phyloP scores from a whole-genome alignment of 2,329 filamentous ascomycete genomes.

The Thelonectria discophora region DNA sequence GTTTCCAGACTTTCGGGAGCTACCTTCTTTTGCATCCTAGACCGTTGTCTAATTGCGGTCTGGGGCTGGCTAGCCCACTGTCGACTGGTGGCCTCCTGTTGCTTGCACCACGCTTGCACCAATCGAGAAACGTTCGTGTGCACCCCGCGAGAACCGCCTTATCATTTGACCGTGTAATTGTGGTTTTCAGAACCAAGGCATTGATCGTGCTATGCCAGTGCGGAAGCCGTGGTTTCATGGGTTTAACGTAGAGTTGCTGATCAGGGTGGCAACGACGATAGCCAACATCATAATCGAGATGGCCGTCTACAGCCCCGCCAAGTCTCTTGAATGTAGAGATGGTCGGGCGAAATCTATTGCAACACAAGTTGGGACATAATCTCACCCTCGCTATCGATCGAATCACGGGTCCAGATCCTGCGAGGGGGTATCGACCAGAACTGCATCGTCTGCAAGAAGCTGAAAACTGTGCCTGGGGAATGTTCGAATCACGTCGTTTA shows the following conservation, averaged over 20 bases:
- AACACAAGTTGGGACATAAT: slow-evolving; percentile 6
- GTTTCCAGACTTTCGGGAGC: not conserved
- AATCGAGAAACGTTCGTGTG: not conserved
- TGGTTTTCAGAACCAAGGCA: not conserved
- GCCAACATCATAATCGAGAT: not conserved
- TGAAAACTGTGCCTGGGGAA: slow-evolving; percentile 17
- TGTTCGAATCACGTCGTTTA: slow-evolving; percentile 17
- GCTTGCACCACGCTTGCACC: not conserved
- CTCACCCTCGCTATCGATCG: slow-evolving; percentile 11
- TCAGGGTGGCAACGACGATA: not conserved
- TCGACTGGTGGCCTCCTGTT: not conserved
- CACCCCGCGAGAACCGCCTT: not conserved
- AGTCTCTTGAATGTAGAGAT: slow-evolving; percentile 3
- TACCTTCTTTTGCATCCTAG: not conserved
- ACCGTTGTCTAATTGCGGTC: not conserved
- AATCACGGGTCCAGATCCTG: slow-evolving; percentile 24
- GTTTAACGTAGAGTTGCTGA: not conserved
- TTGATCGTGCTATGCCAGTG: not conserved
- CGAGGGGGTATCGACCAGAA: slow-evolving; percentile 24
- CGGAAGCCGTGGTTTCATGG: not conserved
- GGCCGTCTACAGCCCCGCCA: not conserved
- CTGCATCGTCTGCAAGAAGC: slow-evolving; percentile 16
- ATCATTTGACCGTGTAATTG: not conserved
- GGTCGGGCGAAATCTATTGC: slow-evolving; percentile 7
- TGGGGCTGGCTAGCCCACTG: slow-evolving; percentile 16